phyloP scores from a whole-genome alignment of 768 basidiomycete species.

The Pisolithus albus region DNA sequence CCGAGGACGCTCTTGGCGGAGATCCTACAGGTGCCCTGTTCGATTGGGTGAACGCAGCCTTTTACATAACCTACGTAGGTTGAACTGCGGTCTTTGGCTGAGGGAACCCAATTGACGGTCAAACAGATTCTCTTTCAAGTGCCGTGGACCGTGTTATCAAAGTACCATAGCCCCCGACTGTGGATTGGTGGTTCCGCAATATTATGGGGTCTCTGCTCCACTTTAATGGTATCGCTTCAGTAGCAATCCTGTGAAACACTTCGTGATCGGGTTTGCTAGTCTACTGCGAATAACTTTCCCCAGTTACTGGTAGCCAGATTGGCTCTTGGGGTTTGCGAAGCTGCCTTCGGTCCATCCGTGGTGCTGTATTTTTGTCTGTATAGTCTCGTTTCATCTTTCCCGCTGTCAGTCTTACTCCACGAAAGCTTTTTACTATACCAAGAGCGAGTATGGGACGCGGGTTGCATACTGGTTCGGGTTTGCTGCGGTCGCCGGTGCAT shows the following conservation, averaged over 20 bases:
- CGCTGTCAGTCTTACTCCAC: neutral
- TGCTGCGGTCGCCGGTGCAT: constrained; percentile 51
- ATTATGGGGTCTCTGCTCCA: constrained; percentile 69
- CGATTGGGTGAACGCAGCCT: constrained; percentile 71
- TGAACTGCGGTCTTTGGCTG: neutral
- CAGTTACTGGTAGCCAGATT: constrained; percentile 25
- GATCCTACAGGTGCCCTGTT: constrained; percentile 65
- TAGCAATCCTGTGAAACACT: neutral
- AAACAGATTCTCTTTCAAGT: constrained; percentile 62
- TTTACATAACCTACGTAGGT: constrained; percentile 74
- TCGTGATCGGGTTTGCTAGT: constrained; percentile 10
- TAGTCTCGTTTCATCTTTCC: neutral
- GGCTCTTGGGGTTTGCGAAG: constrained; percentile 29
- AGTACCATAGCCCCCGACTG: constrained; percentile 57
- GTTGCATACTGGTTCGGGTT: constrained; percentile 50
- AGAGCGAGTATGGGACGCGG: constrained; percentile 39
- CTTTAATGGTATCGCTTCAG: constrained; percentile 48
- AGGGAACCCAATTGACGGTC: neutral
- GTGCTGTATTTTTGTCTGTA: constrained; percentile 25
- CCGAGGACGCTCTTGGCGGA: constrained; percentile 56
- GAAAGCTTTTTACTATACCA: constrained; percentile 45
- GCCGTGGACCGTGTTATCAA: constrained; percentile 61
- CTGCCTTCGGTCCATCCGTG: constrained; percentile 28
- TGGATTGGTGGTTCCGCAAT: constrained; percentile 67
- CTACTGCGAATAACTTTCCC: constrained; percentile 20